phyloP scores from a whole-genome alignment of 2,329 filamentous ascomycete genomes.

The Ophiostoma angusticollis region DNA sequence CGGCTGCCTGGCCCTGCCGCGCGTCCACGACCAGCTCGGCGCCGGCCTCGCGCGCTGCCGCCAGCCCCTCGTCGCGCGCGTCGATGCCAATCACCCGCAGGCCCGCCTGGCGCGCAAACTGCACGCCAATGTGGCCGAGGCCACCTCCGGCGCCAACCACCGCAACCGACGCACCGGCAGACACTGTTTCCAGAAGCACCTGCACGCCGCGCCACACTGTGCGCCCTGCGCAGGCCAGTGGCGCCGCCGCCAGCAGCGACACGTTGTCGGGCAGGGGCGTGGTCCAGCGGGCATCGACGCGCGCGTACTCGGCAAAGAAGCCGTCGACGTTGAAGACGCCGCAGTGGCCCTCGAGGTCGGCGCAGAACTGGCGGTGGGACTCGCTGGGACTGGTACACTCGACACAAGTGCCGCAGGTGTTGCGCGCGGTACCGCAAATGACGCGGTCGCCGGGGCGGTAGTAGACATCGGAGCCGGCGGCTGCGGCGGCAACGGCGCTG shows the following conservation, averaged over 20 bases:
- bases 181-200: conserved; percentile 19
- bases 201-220: conserved; percentile 36
- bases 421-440: conserved; percentile 40
- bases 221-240: conserved; percentile 42
- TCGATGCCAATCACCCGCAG: conserved; percentile 41
- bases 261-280: conserved; percentile 35
- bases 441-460: conserved; percentile 40
- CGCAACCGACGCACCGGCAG: conserved; percentile 27
- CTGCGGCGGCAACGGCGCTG: conserved; percentile 14
- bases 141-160: conserved; percentile 38
- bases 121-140: conserved; percentile 38
- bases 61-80: conserved; percentile 18
- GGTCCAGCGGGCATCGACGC: conserved; percentile 33
- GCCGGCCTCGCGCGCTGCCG: conserved; percentile 28
- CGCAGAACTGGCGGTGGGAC: conserved; percentile 38
- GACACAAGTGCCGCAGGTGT: conserved; percentile 38
- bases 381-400: conserved; percentile 40
- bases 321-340: conserved; percentile 37
- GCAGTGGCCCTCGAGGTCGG: conserved; percentile 28
- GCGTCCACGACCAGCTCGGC: conserved; percentile 34
- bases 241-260: conserved; percentile 37
- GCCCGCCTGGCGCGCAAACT: conserved; percentile 36
- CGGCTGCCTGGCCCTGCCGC: conserved; percentile 19
- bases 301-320: conserved; percentile 43
- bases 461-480: too few species aligned